phyloP scores from a whole-genome alignment of 78 protist species.

The Guillardia theta region DNA sequence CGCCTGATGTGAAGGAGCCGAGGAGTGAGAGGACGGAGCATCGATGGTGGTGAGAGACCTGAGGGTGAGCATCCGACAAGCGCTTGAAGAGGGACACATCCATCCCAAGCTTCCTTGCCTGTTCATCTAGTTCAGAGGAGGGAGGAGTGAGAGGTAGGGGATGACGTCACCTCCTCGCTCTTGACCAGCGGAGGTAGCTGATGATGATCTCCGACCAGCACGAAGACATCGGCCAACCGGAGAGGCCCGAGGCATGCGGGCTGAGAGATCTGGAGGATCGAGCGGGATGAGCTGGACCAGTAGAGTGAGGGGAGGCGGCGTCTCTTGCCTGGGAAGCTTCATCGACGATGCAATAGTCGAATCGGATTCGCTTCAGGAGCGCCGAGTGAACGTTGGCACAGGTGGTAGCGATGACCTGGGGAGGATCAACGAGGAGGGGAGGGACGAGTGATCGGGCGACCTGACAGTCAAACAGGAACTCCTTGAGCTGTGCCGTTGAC shows the following conservation, averaged over 20 bases:
- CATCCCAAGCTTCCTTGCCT: too few relatives aligned
- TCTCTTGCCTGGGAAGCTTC: constrained; percentile 81
- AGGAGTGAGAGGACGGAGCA: too few relatives aligned
- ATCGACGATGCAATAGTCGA: constrained; percentile 82
- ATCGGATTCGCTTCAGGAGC: neutral
- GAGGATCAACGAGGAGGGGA: neutral
- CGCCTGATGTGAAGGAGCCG: too few relatives aligned
- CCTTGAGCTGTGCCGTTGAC: too few relatives aligned
- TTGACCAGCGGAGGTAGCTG: constrained; percentile 62
- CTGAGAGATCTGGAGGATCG: neutral
- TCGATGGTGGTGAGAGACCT: too few relatives aligned
- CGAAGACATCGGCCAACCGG: constrained; percentile 53
- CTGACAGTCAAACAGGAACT: neutral
- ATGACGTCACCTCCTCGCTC: constrained; percentile 38
- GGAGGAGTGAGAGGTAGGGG: neutral
- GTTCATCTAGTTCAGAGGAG: neutral
- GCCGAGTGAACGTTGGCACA: constrained; percentile 51
- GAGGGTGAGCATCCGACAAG: constrained; percentile 61
- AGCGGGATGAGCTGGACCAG: neutral
- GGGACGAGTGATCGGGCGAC: neutral
- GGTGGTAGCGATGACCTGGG: constrained; percentile 59
- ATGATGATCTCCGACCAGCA: constrained; percentile 86
- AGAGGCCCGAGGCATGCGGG: constrained; percentile 64
- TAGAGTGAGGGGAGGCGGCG: neutral
- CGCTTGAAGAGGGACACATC: constrained; percentile 57